These are phyloP conservation scores for Suhomyces faveliae DNA, from an alignment of 805 yeast species.

Conservation along the genomic window DNA sequence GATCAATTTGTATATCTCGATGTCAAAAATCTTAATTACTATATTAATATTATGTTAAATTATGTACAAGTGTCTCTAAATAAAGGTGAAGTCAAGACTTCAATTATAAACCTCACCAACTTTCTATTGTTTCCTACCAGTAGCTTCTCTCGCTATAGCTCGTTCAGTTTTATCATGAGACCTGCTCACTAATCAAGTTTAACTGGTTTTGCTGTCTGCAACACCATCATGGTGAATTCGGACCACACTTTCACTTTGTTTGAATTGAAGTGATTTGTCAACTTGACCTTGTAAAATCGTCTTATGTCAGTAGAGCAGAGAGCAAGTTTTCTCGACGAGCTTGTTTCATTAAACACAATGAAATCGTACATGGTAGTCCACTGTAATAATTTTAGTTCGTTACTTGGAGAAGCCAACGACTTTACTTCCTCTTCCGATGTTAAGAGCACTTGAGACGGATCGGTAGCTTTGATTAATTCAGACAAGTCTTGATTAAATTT, in stretches of 20 bases:
- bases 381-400: conserved; percentile 36
- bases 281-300: conserved; percentile 9
- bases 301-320: conserved; percentile 6
- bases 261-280: not conserved
- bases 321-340: not conserved
- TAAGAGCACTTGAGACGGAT: conserved; percentile 3
- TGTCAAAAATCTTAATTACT: too few relatives aligned
- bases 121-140: too few relatives aligned
- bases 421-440: conserved; percentile 3
- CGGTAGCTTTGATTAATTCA: conserved; percentile 1
- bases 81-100: too few relatives aligned
- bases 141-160: too few relatives aligned
- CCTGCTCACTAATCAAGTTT: not conserved
- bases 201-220: not conserved
- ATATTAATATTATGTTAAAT: too few relatives aligned
- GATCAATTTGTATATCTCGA: too few relatives aligned
- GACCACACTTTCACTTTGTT: not conserved
- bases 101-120: too few relatives aligned
- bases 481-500: not conserved
- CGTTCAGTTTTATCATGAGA: not conserved
- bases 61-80: too few relatives aligned
- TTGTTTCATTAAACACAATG: conserved; percentile 14
- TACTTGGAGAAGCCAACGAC: conserved; percentile 15
- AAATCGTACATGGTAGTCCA: conserved; percentile 36
- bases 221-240: not conserved